These are phyloP conservation scores for Tanacetum coccineum DNA, from an alignment of 129 eudicot genomes.

Conservation along the genomic window DNA sequence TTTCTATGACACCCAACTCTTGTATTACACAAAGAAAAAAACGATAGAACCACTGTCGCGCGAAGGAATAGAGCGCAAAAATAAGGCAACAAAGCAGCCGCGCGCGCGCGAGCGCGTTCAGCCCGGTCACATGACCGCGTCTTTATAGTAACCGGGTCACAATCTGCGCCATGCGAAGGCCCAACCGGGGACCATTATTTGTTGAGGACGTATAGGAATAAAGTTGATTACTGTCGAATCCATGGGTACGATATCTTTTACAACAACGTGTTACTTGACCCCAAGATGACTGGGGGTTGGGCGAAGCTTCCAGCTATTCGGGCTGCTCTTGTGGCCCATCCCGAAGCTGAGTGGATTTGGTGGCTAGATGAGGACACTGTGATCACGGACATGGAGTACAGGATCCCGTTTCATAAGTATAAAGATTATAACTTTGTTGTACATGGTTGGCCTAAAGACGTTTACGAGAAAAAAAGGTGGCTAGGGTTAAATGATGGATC, in stretches of 20 bases:
- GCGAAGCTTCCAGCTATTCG: slow-evolving; percentile 37
- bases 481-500: slow-evolving; percentile 70
- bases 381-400: slow-evolving; percentile 52
- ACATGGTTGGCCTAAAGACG: slow-evolving; percentile 44
- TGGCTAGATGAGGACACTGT: slow-evolving; percentile 58
- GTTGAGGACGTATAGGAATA: slow-evolving; percentile 30
- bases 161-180: slow-evolving; percentile 32
- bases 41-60: no score
- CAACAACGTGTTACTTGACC: slow-evolving; percentile 37
- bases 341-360: slow-evolving; percentile 61
- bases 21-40: no score
- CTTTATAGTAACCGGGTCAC: slow-evolving; percentile 35
- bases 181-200: slow-evolving; percentile 37
- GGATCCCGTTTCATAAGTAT: slow-evolving; percentile 35
- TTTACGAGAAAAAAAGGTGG: slow-evolving; percentile 58
- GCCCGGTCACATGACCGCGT: no score
- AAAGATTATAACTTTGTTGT: slow-evolving; percentile 33
- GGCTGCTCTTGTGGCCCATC: slow-evolving; percentile 54
- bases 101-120: no score
- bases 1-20: slow-evolving; percentile 41
- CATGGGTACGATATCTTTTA: slow-evolving; percentile 44
- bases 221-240: slow-evolving; percentile 39
- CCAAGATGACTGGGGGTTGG: slow-evolving; percentile 34
- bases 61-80: no score
- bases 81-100: no score